These are phyloP conservation scores for Verticillium nubilum DNA, from an alignment of 2,329 filamentous ascomycete species.

Conservation along the genomic window DNA sequence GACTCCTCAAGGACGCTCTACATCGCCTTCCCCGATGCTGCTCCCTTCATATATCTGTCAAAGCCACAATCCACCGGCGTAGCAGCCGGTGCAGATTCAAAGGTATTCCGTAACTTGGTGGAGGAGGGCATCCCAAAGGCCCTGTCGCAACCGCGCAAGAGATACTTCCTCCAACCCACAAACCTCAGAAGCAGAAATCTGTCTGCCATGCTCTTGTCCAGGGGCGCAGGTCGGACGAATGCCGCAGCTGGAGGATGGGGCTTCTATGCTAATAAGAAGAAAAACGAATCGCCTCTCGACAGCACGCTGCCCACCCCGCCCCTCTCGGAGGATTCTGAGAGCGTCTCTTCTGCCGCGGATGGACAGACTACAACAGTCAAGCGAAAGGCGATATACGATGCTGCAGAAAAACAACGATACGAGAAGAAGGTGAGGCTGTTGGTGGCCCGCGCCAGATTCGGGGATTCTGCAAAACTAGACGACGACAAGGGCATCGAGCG, in stretches of 20 bases:
- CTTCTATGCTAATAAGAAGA: constrained; percentile 64
- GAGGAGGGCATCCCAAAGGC: constrained; percentile 78
- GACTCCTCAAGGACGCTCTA: constrained; percentile 69
- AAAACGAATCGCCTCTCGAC: constrained; percentile 50
- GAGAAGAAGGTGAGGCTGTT: constrained; percentile 18
- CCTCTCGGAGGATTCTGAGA: constrained; percentile 33
- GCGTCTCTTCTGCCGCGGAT: constrained; percentile 16
- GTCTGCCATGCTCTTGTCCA: constrained; percentile 60
- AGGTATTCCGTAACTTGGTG: constrained; percentile 64
- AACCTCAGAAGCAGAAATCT: constrained; percentile 68
- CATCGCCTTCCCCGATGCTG: constrained; percentile 75
- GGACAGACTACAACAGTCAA: constrained; percentile 39
- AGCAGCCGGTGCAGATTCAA: constrained; percentile 40
- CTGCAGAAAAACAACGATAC: constrained; percentile 30
- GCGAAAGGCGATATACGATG: constrained; percentile 23
- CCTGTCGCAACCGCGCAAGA: constrained; percentile 66
- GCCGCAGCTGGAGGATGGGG: constrained; percentile 73
- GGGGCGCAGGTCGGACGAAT: constrained; percentile 65
- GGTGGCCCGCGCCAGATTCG: constrained; percentile 66
- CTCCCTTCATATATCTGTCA: constrained; percentile 67
- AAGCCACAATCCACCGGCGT: constrained; percentile 40
- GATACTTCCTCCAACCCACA: constrained; percentile 65
- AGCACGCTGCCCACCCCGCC: constrained; percentile 41
- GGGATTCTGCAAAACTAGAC: constrained; percentile 46
- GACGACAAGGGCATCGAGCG: constrained; percentile 59